Base-by-base conservation (phyloP, 164 flowering plant species). In the Annona squamosa region DNA sequence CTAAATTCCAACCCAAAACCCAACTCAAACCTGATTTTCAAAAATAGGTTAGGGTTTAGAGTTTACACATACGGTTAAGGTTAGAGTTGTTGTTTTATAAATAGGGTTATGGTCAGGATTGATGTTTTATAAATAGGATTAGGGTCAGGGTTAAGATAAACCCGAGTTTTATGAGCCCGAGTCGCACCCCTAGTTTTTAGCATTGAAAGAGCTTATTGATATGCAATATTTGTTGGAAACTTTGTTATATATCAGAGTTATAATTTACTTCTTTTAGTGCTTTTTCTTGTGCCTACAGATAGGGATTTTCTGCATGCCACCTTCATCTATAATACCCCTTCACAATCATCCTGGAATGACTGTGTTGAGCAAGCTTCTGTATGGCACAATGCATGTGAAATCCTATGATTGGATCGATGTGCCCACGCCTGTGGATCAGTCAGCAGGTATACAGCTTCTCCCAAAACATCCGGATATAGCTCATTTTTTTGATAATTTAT, bases 331-430 rank as follows among this genome's bases (percentile, higher is more conserved):
- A 71, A 94, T 94, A 67, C 98, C 98, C n/a, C 86, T 94, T 65
- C 98, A 94, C 81, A 89, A 94, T 79, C 98, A 94, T 84, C 98
- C 98, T 72, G 95, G 97, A 81, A 92, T 94, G 98, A 94, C 98
- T 44, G 98, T 94, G 68, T 77, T 92, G 84, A 92, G 98, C 91
- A 94, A 91, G 89, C 95, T 94, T 76, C 74, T 94, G 12, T 94
- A 91, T 79, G 98, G 97, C 73, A 73, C 98, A 70, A 42, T 92
- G 48, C 83, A 82, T 76, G 97, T 91, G 68, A 87, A 81, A 75
- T 87, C 98, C 19, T 91, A 85, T 83, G 98, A 94, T 77, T 94
- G 97, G 98, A 72, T 90, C 57, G 91, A 92, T 79, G 48, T 77
- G 4, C 84, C 93, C 37, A 92, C 73, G 48, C 75, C 83, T 74